Base-by-base conservation (phyloP, 306 rosid genomes). In the Cajanus cajan region DNA sequence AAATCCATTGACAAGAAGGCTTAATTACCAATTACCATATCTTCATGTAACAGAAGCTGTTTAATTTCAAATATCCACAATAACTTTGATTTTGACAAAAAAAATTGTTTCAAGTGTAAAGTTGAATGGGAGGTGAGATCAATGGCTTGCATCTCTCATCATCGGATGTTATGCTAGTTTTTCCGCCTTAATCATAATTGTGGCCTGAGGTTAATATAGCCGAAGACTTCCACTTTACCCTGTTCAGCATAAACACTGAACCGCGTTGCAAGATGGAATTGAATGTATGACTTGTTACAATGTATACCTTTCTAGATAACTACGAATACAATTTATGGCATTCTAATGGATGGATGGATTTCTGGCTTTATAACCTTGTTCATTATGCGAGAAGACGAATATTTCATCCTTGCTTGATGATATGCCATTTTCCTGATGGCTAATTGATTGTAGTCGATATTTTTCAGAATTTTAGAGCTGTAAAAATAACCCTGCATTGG, bases 21-120 rank as follows among this genome's bases (percentile, higher is more conserved):
- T 78, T 94, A 84, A 89, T 80, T 58, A 70, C 66, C n/a, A n/a
- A n/a, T n/a, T n/a, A n/a, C n/a, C 47, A 13, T 37, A 66, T 78
- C 21, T 73, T 74, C 19, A 34, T 77, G 75, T 58, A 76, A 59
- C 67, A 78, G 50, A 65, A 45, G 47, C 55, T 36, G 19, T 39
- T 75, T 43, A 69, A 19, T 69, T 43, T 37, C 63, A 64, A 8
- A 10, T 55, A 63, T 48, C 21, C 40, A 36, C 79, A 78, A 77
- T 34, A 62, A 62, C 24, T 69, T 6, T 68, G 40, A 37, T 62
- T 50, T 24, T 7, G 44, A 65, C 58, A 68, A 13, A 9, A 68
- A 13, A 9, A 37, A 18, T 55, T 34, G 37, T 74, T 74, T 43
- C 10, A 43, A 36, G 67, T 37, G 45, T 63, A 28, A 68, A 68